Evolutionary conservation across 768 basidiomycete species (phyloP).

Genomic region (Serendipita sp.): DNA sequence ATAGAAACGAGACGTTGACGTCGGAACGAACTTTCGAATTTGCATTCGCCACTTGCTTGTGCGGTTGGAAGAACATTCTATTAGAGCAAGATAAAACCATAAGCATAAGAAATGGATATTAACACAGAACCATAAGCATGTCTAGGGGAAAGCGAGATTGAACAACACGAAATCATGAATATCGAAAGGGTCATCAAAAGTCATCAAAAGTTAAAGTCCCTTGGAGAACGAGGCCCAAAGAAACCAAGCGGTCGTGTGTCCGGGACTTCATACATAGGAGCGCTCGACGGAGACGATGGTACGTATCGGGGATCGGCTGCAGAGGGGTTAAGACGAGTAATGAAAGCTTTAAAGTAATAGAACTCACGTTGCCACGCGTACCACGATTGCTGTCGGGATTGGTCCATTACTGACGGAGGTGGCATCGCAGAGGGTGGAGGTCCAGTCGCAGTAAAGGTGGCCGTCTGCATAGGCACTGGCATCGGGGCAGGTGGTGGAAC

Average conservation of each 20-base stretch:
- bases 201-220: constrained; percentile 20
- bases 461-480: neutral
- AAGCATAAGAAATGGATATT: too few species aligned
- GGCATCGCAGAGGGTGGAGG: constrained; percentile 10
- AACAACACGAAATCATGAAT: neutral
- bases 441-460: neutral
- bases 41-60: too few species aligned
- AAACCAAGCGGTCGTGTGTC: constrained; percentile 45
- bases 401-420: constrained; percentile 6
- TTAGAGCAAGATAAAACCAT: too few species aligned
- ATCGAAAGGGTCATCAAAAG: neutral
- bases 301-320: constrained; percentile 42
- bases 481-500: neutral
- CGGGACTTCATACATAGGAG: constrained; percentile 46
- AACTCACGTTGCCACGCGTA: constrained; percentile 30
- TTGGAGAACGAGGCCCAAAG: constrained; percentile 64
- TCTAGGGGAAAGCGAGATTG: too few species aligned
- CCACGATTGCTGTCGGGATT: constrained; percentile 21
- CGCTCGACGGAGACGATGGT: constrained; percentile 46
- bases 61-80: too few species aligned
- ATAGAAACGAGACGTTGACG: neutral
- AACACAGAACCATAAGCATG: too few species aligned
- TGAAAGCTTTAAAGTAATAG: neutral
- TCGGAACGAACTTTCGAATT: neutral
- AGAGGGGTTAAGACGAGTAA: constrained; percentile 6